Conservation (phyloP, 73 alveolate species). For the Paraurostyla sp. region DNA sequence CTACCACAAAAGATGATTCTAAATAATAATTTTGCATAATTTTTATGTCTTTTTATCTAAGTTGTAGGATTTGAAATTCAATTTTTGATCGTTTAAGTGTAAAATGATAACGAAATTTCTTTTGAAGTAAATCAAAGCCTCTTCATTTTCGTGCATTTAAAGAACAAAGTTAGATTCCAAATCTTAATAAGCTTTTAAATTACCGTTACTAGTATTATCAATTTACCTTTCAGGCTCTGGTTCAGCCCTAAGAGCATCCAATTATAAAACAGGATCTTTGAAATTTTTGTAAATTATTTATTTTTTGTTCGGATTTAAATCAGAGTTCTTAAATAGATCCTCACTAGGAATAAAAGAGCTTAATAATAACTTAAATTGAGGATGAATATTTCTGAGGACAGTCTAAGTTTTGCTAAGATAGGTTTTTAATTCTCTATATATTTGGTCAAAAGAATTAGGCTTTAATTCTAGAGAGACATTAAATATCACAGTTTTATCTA, state of each 20-base stretch:
- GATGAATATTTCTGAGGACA: conserved; percentile 44
- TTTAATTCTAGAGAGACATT: background rate
- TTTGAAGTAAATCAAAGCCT: background rate
- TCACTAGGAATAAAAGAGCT: too few relatives aligned
- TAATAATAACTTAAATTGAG: background rate
- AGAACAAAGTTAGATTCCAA: too few relatives aligned
- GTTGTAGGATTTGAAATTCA: conserved; percentile 10
- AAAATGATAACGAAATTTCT: conserved; percentile 20
- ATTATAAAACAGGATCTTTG: background rate
- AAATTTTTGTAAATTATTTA: background rate
- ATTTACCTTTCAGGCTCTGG: background rate
- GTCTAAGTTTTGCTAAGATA: conserved; percentile 40
- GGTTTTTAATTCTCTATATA: background rate
- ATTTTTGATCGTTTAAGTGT: background rate
- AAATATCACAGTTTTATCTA: background rate
- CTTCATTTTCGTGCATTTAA: background rate
- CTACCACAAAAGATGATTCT: conserved; percentile 39
- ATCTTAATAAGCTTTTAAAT: conserved; percentile 2
- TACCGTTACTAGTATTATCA: background rate
- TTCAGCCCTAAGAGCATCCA: conserved; percentile 15
- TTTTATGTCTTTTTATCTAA: background rate
- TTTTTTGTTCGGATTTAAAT: background rate
- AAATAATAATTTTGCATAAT: background rate
- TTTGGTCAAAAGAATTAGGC: background rate
- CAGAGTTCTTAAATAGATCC: background rate